A percentile compares a stretch with the other conserved stretches of the same genome.
These are phyloP conservation scores for Cerioporus squamosus DNA, from an alignment of 1,284 basidiomycete species.

Conservation along the genomic window DNA sequence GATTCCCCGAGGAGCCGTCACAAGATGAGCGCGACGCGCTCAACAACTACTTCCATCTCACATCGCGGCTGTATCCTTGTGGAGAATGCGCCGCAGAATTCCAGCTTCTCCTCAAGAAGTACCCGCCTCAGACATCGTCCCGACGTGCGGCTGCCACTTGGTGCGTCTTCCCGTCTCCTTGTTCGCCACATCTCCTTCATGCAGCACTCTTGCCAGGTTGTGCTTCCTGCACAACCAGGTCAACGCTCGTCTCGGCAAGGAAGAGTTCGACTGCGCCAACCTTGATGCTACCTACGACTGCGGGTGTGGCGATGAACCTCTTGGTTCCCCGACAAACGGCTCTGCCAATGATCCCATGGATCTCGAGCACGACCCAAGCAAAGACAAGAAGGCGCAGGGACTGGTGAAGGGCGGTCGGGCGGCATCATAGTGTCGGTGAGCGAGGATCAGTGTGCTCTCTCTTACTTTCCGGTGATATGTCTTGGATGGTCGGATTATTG, in stretches of 20 bases:
- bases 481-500: background rate
- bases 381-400: constrained; percentile 53
- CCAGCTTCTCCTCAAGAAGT: constrained; percentile 80
- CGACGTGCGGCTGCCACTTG: constrained; percentile 85
- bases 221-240: constrained; percentile 93
- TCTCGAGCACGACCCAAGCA: constrained; percentile 41
- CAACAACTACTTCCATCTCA: constrained; percentile 84
- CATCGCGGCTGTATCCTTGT: constrained; percentile 75
- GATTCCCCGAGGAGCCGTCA: constrained; percentile 88
- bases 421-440: constrained; percentile 4
- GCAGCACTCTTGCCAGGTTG: constrained; percentile 45
- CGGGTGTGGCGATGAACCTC: constrained; percentile 77
- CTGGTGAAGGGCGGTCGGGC: constrained; percentile 55
- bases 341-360: constrained; percentile 39
- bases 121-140: constrained; percentile 89
- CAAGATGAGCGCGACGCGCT: constrained; percentile 83
- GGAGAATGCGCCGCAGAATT: constrained; percentile 96
- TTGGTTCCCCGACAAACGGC: constrained; percentile 13
- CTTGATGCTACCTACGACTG: constrained; percentile 92
- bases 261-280: constrained; percentile 88
- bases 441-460: background rate
- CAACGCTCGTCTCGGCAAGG: constrained; percentile 85
- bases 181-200: constrained; percentile 7
- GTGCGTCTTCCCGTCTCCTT: constrained; percentile 36
- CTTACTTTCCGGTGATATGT: background rate